These are phyloP conservation scores for Turritis glabra DNA, from an alignment of 345 rosid species.

Conservation along the genomic window DNA sequence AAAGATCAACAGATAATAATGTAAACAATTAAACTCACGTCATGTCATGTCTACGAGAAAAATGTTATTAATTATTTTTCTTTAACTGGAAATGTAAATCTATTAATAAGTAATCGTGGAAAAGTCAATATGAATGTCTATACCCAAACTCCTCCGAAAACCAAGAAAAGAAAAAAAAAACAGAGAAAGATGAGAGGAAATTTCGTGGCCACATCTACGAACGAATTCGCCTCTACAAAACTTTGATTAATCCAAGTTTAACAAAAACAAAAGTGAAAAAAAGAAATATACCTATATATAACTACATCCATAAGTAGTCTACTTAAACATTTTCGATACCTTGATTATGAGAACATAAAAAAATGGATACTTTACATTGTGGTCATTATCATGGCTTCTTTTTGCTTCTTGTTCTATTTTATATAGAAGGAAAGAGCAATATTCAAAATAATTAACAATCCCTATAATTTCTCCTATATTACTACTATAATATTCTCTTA, in stretches of 20 bases:
- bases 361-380: constrained; percentile 17
- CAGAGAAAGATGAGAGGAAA: background rate
- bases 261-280: too few species aligned
- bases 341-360: background rate
- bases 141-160: constrained; percentile 14
- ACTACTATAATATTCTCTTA: too few species aligned
- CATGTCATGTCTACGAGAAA: too few species aligned
- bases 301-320: too few species aligned
- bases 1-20: background rate
- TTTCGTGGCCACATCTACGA: constrained; percentile 2
- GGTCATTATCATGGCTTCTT: background rate
- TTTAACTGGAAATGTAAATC: background rate
- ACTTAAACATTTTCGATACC: background rate
- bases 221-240: background rate
- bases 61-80: background rate
- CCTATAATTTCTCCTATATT: too few species aligned
- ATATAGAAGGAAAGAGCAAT: too few species aligned
- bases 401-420: constrained; percentile 15
- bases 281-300: too few species aligned
- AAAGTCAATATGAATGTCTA: background rate
- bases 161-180: background rate
- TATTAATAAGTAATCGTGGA: constrained; percentile 9
- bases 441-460: too few species aligned
- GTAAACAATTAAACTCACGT: too few species aligned
- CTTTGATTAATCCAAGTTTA: background rate